Percentiles rank a stretch among this genome's conserved stretches.
Conservation (phyloP, 2,329 filamentous ascomycete genomes). For the Nemania sp. region DNA sequence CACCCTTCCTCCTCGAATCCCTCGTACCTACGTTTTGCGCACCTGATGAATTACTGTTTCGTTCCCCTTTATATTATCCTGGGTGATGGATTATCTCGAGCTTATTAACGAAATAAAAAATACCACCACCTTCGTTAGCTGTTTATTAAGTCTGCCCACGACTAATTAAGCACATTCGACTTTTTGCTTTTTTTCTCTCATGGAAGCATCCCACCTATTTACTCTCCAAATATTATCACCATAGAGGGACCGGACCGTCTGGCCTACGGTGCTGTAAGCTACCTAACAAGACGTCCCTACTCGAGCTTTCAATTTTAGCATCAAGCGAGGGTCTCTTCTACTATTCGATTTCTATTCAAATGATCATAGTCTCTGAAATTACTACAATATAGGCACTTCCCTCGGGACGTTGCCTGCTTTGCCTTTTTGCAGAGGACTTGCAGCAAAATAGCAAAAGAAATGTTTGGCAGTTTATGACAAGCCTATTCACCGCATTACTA, state of each 20-base stretch:
- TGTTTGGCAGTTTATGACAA: slow-evolving; percentile 32
- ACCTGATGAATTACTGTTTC: slow-evolving; percentile 29
- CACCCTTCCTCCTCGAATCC: slow-evolving; percentile 43
- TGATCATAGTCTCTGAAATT: neutral
- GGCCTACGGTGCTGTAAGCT: neutral
- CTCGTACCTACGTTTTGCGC: slow-evolving; percentile 40
- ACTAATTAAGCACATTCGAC: neutral
- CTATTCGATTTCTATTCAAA: neutral
- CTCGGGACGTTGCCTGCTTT: neutral
- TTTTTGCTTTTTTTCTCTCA: slow-evolving; percentile 1
- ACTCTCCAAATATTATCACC: neutral
- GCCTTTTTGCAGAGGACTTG: neutral
- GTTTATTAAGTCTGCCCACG: neutral
- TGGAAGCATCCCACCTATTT: neutral
- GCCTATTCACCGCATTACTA: neutral
- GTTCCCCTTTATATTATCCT: slow-evolving; percentile 25
- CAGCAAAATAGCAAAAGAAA: slow-evolving; percentile 19
- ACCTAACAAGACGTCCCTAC: neutral
- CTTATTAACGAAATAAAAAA: slow-evolving; percentile 2
- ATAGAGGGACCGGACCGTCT: neutral
- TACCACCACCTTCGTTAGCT: neutral
- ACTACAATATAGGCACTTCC: slow-evolving; percentile 1
- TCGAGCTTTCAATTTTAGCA: neutral
- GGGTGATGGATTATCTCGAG: slow-evolving; percentile 8
- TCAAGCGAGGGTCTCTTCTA: neutral